Conservation (phyloP, 345 rosid genomes). For the Murraya koenigii region DNA sequence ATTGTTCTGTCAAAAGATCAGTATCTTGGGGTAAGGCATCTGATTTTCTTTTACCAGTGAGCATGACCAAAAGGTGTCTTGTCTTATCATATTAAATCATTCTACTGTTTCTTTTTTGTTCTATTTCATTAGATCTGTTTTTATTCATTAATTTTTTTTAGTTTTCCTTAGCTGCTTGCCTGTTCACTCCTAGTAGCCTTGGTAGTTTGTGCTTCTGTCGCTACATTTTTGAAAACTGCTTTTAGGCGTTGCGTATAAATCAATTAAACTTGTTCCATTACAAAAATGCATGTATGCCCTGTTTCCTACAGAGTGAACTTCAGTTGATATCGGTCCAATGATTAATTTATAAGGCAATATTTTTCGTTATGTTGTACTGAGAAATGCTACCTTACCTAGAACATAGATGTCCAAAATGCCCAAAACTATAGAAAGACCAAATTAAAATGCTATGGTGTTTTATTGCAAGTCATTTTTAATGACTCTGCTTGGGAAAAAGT, state of each 20-base stretch:
- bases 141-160: background rate
- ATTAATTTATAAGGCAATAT: background rate
- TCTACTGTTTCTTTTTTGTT: slow-evolving; percentile 35
- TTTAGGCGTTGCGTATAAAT: background rate
- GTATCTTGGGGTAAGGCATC: slow-evolving; percentile 31
- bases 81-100: slow-evolving; percentile 48
- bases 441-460: background rate
- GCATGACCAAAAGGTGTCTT: slow-evolving; percentile 35
- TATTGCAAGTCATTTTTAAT: background rate
- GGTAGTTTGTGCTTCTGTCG: background rate
- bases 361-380: background rate
- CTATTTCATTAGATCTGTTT: slow-evolving; percentile 3
- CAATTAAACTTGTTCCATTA: background rate
- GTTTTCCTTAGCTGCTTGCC: background rate
- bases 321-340: background rate
- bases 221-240: background rate
- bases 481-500: background rate
- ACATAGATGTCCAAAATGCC: background rate
- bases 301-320: background rate
- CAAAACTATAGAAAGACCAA: background rate
- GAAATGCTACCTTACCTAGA: background rate
- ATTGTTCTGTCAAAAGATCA: slow-evolving; percentile 34
- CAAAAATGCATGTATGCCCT: background rate
- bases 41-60: slow-evolving; percentile 12
- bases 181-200: background rate